Conservation (phyloP, 75 land plant species). For the Pinus tabuliformis region DNA sequence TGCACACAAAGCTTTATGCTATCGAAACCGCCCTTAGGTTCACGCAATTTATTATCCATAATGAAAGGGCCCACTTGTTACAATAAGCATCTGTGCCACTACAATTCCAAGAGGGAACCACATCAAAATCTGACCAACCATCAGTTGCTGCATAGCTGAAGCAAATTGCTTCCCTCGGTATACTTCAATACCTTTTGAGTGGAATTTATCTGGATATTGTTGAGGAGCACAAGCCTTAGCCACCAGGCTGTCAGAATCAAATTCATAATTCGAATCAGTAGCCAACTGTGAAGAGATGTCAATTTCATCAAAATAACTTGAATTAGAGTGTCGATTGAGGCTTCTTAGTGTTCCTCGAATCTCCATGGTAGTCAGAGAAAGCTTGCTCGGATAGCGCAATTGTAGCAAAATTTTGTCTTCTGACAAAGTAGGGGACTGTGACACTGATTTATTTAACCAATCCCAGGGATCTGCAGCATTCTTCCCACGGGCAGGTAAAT, state of each 20-base stretch:
- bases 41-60: conserved; percentile 11
- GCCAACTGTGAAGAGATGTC: conserved; percentile 33
- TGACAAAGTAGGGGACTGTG: conserved; percentile 11
- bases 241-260: conserved; percentile 24
- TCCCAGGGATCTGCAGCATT: conserved; percentile 43
- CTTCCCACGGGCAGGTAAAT: conserved; percentile 36
- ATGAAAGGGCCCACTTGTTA: conserved; percentile 51
- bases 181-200: conserved; percentile 1
- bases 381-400: conserved; percentile 36
- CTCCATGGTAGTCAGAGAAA: conserved; percentile 31
- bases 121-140: background rate
- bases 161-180: background rate
- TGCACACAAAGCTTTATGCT: conserved; percentile 33
- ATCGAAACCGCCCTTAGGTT: conserved; percentile 26
- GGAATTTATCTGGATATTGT: conserved; percentile 14
- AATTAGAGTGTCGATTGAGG: conserved; percentile 16
- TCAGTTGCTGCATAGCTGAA: conserved; percentile 13
- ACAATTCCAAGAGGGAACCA: conserved; percentile 19
- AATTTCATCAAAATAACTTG: conserved; percentile 39
- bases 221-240: conserved; percentile 37
- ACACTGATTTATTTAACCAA: conserved; percentile 16
- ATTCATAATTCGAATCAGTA: conserved; percentile 33
- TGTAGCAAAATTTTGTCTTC: conserved; percentile 44
- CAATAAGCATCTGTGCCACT: conserved; percentile 27
- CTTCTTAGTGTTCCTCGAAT: conserved; percentile 45